Conservation (phyloP, 495 filamentous ascomycete genomes). For the Rhizodiscina lignyota region DNA sequence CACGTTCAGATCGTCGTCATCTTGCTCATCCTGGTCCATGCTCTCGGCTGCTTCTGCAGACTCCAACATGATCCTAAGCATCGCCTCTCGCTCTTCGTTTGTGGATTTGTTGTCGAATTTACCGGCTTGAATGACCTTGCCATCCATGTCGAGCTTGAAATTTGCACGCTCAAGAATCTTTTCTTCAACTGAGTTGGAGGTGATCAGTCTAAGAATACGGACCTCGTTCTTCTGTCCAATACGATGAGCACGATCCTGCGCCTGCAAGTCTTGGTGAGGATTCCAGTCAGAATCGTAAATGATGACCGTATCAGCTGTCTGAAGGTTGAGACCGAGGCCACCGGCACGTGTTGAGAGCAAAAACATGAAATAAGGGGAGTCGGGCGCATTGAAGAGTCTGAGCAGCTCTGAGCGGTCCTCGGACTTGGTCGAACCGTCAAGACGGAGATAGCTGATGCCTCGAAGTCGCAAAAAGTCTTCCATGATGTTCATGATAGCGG, state of each 20-base stretch:
- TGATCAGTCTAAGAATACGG: slow-evolving; percentile 86
- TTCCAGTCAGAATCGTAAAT: slow-evolving; percentile 99
- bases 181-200: slow-evolving; percentile 91
- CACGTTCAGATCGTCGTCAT: slow-evolving; percentile 90
- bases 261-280: slow-evolving; percentile 96
- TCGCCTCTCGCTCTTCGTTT: slow-evolving; percentile 91
- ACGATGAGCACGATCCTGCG: slow-evolving; percentile 98
- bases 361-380: slow-evolving; percentile 93
- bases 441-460: slow-evolving; percentile 67
- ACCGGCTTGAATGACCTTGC: slow-evolving; percentile 97
- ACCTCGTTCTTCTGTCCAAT: slow-evolving; percentile 99
- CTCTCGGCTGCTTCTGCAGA: slow-evolving; percentile 75
- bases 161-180: slow-evolving; percentile 95
- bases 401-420: slow-evolving; percentile 90
- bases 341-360: slow-evolving; percentile 96
- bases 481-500: slow-evolving; percentile 99
- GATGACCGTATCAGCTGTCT: slow-evolving; percentile 96
- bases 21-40: slow-evolving; percentile 67
- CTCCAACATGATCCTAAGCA: slow-evolving; percentile 81
- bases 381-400: slow-evolving; percentile 71
- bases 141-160: slow-evolving; percentile 97
- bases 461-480: slow-evolving; percentile 87
- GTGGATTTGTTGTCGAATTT: slow-evolving; percentile 99
- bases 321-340: slow-evolving; percentile 90
- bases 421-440: slow-evolving; percentile 93